These are phyloP conservation scores for Trichosporon sp. DNA, from an alignment of 1,284 basidiomycete genomes.

Conservation along the genomic window DNA sequence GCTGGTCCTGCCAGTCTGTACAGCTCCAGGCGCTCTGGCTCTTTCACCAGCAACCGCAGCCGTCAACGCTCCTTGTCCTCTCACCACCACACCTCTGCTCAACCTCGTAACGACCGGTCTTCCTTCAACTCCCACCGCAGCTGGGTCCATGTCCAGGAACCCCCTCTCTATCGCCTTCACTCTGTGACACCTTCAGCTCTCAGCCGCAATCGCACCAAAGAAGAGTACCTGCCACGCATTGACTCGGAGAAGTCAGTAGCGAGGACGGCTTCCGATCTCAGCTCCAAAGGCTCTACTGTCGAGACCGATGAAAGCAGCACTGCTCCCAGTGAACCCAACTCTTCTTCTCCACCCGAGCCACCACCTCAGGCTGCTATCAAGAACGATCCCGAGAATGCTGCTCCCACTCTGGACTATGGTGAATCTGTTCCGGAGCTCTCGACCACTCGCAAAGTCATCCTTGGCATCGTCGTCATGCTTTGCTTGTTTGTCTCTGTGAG, in stretches of 20 bases:
- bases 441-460: conserved; percentile 11
- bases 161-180: background rate
- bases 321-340: too few species aligned
- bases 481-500: conserved; percentile 25
- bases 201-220: background rate
- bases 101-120: background rate
- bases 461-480: conserved; percentile 24
- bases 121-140: conserved; percentile 5
- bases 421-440: background rate
- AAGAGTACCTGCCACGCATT: conserved; percentile 11
- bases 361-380: background rate
- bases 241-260: conserved; percentile 19
- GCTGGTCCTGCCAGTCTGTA: conserved; percentile 13
- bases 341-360: too few species aligned
- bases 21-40: conserved; percentile 2
- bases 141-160: background rate
- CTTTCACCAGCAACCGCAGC: background rate
- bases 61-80: background rate
- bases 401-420: background rate
- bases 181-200: background rate
- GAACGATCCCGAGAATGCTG: background rate
- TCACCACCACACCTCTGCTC: background rate
- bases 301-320: too few species aligned
- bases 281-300: background rate
- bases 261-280: background rate